phyloP scores from a whole-genome alignment of 2,329 filamentous ascomycete species.

The Fusarium sp. region DNA sequence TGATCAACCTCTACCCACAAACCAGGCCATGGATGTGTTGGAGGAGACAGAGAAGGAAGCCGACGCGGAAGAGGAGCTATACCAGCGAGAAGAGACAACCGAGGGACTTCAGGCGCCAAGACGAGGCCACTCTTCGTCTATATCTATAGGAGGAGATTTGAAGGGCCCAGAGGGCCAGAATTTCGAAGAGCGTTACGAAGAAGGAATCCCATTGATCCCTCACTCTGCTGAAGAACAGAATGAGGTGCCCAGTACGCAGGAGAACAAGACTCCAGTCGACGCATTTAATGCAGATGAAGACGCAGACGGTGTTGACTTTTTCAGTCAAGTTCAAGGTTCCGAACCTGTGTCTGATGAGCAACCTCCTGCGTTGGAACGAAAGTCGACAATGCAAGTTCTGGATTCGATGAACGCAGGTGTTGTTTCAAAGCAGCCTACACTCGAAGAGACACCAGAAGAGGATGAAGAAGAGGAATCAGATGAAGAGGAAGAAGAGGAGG shows the following conservation, averaged over 20 bases:
- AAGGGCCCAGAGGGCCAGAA: constrained; percentile 57
- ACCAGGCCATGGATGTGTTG: constrained; percentile 66
- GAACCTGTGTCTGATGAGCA: constrained; percentile 34
- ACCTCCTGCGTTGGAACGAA: constrained; percentile 66
- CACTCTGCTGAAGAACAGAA: constrained; percentile 40
- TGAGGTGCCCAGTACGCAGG: constrained; percentile 28
- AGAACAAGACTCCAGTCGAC: constrained; percentile 42
- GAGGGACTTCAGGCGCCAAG: constrained; percentile 24
- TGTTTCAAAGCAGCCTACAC: constrained; percentile 48
- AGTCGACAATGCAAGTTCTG: constrained; percentile 77
- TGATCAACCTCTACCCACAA: constrained; percentile 59
- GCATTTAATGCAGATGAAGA: constrained; percentile 60
- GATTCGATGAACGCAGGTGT: constrained; percentile 59
- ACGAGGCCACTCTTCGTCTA: constrained; percentile 48
- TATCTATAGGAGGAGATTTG: constrained; percentile 60
- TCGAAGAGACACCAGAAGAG: constrained; percentile 49
- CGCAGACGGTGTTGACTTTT: constrained; percentile 73
- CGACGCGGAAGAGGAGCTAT: constrained; percentile 57
- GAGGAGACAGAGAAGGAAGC: constrained; percentile 64
- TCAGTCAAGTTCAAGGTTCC: constrained; percentile 62
- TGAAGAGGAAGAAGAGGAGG: not conserved
- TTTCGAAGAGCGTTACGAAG: constrained; percentile 73
- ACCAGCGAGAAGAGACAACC: constrained; percentile 36
- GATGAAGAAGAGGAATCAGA: constrained; percentile 28
- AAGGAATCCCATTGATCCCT: constrained; percentile 74